These are phyloP conservation scores for Acidiella bohemica DNA, from an alignment of 495 filamentous ascomycete species.

Conservation along the genomic window DNA sequence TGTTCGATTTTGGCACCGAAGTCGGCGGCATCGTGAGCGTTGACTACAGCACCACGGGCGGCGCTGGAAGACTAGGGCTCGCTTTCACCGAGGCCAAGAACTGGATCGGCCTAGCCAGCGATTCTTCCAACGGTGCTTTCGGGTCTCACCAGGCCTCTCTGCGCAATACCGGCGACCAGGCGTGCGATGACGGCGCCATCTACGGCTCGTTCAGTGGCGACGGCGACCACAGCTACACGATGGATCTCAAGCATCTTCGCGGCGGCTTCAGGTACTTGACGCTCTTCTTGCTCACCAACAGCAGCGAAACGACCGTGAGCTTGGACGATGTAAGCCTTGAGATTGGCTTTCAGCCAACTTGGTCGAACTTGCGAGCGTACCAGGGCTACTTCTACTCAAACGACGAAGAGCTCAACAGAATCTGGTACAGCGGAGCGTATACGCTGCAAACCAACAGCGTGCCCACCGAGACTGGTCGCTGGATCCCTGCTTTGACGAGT, in stretches of 20 bases:
- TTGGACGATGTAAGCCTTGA: slow-evolving; percentile 9
- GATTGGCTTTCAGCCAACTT: slow-evolving; percentile 45
- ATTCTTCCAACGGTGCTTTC: slow-evolving; percentile 43
- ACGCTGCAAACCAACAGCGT: slow-evolving; percentile 40
- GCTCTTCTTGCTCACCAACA: slow-evolving; percentile 27
- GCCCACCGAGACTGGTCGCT: slow-evolving; percentile 39
- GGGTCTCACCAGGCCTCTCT: slow-evolving; percentile 10
- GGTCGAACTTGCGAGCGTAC: slow-evolving; percentile 31
- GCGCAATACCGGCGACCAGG: slow-evolving; percentile 15
- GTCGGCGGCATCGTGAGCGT: slow-evolving; percentile 31
- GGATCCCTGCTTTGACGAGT: slow-evolving; percentile 34
- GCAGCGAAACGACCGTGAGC: slow-evolving; percentile 6
- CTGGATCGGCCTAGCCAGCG: slow-evolving; percentile 47
- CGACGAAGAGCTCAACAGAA: slow-evolving; percentile 39
- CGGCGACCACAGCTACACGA: slow-evolving; percentile 29
- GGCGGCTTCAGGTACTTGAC: slow-evolving; percentile 35
- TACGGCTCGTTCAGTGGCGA: slow-evolving; percentile 31
- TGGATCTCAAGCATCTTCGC: slow-evolving; percentile 24
- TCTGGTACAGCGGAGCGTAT: slow-evolving; percentile 29
- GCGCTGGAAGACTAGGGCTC: slow-evolving; percentile 38
- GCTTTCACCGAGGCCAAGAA: slow-evolving; percentile 52
- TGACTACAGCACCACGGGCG: slow-evolving; percentile 22
- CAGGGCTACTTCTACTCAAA: slow-evolving; percentile 46
- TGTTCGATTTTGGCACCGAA: slow-evolving; percentile 34
- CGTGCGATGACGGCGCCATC: slow-evolving; percentile 18